Conservation (phyloP, 192 early-diverging fungal species). For the Hyaloraphidium curvatum region DNA sequence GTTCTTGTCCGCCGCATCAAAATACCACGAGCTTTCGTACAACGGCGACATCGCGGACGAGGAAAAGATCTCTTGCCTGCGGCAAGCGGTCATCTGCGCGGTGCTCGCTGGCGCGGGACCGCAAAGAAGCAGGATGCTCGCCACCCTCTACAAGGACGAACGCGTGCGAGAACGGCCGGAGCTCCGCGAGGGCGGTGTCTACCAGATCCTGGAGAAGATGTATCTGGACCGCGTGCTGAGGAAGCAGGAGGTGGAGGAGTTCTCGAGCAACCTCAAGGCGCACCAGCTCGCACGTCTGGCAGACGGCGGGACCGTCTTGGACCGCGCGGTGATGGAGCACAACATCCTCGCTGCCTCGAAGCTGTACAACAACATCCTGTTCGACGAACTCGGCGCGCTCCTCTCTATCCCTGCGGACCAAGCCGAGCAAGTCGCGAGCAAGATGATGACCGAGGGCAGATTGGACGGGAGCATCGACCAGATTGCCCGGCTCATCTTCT, state of each 20-base stretch:
- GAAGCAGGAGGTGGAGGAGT: slow-evolving; percentile 57
- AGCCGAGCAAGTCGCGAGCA: slow-evolving; percentile 65
- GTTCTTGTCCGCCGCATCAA: slow-evolving; percentile 61
- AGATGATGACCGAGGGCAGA: slow-evolving; percentile 79
- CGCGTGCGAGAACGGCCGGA: slow-evolving; percentile 53
- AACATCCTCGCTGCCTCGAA: slow-evolving; percentile 71
- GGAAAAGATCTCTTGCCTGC: slow-evolving; percentile 24
- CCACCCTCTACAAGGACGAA: slow-evolving; percentile 82
- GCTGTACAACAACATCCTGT: slow-evolving; percentile 82
- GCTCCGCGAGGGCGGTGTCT: slow-evolving; percentile 14
- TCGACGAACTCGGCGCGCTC: slow-evolving; percentile 62
- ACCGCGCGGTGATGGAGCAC: slow-evolving; percentile 87
- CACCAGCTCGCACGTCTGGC: slow-evolving; percentile 60
- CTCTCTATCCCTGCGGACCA: slow-evolving; percentile 55
- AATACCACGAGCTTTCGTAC: slow-evolving; percentile 74
- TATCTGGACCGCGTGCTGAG: slow-evolving; percentile 74
- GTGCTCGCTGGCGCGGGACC: slow-evolving; percentile 82
- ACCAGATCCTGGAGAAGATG: slow-evolving; percentile 80
- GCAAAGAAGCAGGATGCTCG: slow-evolving; percentile 63
- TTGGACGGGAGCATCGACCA: slow-evolving; percentile 86
- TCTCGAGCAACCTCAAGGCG: slow-evolving; percentile 42
- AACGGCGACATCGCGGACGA: slow-evolving; percentile 34
- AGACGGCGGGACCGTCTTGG: slow-evolving; percentile 62
- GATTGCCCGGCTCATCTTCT: slow-evolving; percentile 65
- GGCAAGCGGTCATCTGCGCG: slow-evolving; percentile 69